These are phyloP conservation scores for Lyophyllum atratum DNA, from an alignment of 768 basidiomycete genomes.

Conservation along the genomic window DNA sequence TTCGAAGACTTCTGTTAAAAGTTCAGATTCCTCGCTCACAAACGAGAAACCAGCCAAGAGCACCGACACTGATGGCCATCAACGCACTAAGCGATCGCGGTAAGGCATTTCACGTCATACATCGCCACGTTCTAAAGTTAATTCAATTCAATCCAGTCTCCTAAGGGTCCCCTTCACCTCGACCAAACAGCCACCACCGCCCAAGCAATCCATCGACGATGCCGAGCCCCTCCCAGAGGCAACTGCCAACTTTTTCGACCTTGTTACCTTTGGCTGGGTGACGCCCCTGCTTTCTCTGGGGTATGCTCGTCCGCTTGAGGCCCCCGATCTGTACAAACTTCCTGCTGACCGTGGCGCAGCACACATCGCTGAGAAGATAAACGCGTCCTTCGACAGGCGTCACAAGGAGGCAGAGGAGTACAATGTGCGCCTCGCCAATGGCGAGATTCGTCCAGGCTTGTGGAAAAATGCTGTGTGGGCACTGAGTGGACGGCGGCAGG, in stretches of 20 bases:
- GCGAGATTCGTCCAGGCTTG: constrained; percentile 60
- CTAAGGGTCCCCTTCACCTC: constrained; percentile 42
- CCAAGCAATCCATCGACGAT: constrained; percentile 59
- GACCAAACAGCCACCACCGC: constrained; percentile 39
- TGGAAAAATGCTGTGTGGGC: constrained; percentile 60
- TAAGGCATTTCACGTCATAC: constrained; percentile 2
- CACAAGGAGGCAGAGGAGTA: constrained; percentile 61
- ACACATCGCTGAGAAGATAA: constrained; percentile 62
- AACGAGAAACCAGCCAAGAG: constrained; percentile 1
- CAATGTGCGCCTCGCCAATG: constrained; percentile 67
- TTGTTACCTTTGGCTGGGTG: constrained; percentile 77
- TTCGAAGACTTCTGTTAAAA: not conserved
- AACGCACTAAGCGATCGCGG: constrained; percentile 14
- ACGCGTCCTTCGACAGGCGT: constrained; percentile 63
- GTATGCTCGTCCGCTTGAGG: constrained; percentile 79
- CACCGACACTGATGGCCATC: not conserved
- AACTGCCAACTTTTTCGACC: constrained; percentile 57
- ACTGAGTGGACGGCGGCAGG: constrained; percentile 50
- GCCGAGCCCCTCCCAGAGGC: constrained; percentile 66
- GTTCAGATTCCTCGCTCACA: constrained; percentile 2
- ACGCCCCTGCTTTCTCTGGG: constrained; percentile 71
- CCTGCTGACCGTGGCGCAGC: constrained; percentile 61
- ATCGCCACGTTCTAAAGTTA: not conserved
- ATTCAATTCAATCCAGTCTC: constrained; percentile 18
- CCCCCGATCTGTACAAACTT: constrained; percentile 79